Conservation (phyloP, 352 stramenopile genomes). For the Plasmopara viticola region DNA sequence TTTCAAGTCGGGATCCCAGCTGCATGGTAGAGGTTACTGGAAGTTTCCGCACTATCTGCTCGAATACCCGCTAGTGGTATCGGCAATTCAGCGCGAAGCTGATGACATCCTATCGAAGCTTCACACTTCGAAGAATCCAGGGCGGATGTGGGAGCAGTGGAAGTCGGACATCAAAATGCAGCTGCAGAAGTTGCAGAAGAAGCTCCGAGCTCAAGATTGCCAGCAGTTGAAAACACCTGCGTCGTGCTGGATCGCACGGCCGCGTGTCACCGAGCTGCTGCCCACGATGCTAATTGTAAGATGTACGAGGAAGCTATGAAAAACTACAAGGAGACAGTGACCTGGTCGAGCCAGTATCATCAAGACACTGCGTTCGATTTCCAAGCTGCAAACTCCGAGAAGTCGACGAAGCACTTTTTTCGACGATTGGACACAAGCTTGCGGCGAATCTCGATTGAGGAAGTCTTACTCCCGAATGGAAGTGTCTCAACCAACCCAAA, state of each 20-base stretch:
- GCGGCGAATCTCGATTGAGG: neutral
- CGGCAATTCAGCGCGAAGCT: neutral
- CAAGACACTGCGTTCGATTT: conserved; percentile 1
- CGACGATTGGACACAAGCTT: neutral
- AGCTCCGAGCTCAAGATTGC: neutral
- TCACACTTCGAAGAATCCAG: neutral
- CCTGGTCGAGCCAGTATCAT: no score
- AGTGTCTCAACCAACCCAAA: neutral
- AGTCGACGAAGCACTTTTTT: neutral
- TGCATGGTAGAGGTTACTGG: no score
- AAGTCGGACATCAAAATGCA: neutral
- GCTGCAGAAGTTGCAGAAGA: neutral
- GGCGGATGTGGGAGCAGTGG: neutral
- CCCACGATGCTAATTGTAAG: neutral
- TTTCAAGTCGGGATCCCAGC: no score
- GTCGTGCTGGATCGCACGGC: neutral
- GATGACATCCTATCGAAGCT: neutral
- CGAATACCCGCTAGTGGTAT: no score
- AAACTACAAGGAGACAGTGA: conserved; percentile 1
- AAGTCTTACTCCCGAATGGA: neutral
- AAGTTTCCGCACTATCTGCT: no score
- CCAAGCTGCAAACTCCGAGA: neutral
- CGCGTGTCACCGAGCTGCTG: neutral
- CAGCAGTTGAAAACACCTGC: neutral
- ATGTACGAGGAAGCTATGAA: neutral